phyloP scores from a whole-genome alignment of 768 basidiomycete species.

The Mycena latifolia region DNA sequence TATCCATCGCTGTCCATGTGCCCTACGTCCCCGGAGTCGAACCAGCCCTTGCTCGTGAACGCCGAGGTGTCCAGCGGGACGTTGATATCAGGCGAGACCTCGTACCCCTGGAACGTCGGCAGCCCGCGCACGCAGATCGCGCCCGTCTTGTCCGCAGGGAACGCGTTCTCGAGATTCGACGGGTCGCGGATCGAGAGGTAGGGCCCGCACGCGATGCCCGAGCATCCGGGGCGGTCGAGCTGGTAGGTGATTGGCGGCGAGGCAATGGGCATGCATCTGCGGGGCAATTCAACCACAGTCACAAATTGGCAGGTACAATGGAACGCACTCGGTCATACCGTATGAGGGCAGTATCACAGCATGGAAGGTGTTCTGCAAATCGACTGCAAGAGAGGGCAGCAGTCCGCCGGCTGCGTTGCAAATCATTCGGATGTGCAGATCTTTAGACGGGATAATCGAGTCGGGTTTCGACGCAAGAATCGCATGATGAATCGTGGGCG shows the following conservation, averaged over 20 bases:
- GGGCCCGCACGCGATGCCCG: slow-evolving; percentile 61
- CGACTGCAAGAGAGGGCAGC: slow-evolving; percentile 62
- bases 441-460: slow-evolving; percentile 42
- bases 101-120: slow-evolving; percentile 66
- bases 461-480: slow-evolving; percentile 55
- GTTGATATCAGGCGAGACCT: slow-evolving; percentile 51
- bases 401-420: slow-evolving; percentile 66
- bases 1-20: slow-evolving; percentile 62
- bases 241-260: slow-evolving; percentile 56
- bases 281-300: no score
- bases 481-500: slow-evolving; percentile 63
- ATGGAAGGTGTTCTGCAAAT: slow-evolving; percentile 61
- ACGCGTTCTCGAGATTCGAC: slow-evolving; percentile 48
- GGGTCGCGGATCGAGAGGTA: slow-evolving; percentile 58
- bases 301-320: background rate
- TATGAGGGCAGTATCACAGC: slow-evolving; percentile 70
- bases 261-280: slow-evolving; percentile 65
- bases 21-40: slow-evolving; percentile 63
- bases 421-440: slow-evolving; percentile 57
- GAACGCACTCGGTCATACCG: slow-evolving; percentile 64
- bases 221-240: slow-evolving; percentile 61
- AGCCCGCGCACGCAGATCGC: slow-evolving; percentile 68
- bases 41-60: slow-evolving; percentile 66
- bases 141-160: slow-evolving; percentile 54
- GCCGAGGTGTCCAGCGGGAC: slow-evolving; percentile 59